Evolutionary conservation across 441 rosid species (phyloP).

Genomic region (Adansonia rubrostipa): DNA sequence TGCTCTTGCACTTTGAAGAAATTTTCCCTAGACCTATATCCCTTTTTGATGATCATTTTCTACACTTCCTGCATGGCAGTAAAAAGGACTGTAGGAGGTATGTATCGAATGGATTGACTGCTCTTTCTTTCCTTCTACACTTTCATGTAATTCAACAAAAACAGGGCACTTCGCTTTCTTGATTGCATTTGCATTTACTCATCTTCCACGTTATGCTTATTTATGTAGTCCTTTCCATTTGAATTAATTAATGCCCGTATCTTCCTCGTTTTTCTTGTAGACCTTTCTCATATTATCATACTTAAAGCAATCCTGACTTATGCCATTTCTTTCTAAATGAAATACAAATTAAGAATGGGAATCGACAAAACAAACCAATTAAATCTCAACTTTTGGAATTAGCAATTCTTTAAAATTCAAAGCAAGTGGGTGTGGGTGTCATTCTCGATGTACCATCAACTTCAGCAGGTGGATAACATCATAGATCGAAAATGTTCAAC

Average conservation of each 20-base stretch:
- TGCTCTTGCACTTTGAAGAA: too few species aligned
- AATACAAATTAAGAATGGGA: neutral
- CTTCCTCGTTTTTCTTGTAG: neutral
- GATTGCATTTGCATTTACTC: neutral
- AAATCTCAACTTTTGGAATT: neutral
- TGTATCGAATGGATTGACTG: too few species aligned
- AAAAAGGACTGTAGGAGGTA: too few species aligned
- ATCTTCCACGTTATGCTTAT: neutral
- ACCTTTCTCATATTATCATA: too few species aligned
- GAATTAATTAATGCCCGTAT: neutral
- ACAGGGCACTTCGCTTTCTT: neutral
- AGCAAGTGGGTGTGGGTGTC: neutral
- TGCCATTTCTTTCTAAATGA: neutral
- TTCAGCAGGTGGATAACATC: slow-evolving; percentile 11
- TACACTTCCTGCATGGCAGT: too few species aligned
- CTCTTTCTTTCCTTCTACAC: too few species aligned
- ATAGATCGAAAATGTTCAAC: neutral
- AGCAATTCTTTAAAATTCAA: neutral
- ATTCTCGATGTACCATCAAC: neutral
- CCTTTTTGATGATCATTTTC: too few species aligned
- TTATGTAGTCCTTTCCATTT: neutral
- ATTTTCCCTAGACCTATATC: too few species aligned
- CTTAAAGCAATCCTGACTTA: too few species aligned
- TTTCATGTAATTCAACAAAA: neutral
- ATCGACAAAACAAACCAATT: neutral